Evolutionary conservation across 164 flowering plant genomes (phyloP).

Genomic region (Buxus sempervirens): DNA sequence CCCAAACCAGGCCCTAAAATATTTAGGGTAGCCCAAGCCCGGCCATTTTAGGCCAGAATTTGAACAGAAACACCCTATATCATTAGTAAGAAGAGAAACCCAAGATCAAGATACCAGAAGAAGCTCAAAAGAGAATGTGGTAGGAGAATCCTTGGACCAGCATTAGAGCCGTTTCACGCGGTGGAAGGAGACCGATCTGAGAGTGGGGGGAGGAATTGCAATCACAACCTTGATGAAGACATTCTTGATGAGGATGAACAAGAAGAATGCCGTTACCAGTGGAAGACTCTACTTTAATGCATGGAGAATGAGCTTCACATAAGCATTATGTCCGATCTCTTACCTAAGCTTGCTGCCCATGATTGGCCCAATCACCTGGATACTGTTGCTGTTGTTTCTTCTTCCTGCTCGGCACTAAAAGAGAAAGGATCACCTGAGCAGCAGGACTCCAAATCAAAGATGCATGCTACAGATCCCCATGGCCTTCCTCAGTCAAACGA

Average conservation of each 20-base stretch:
- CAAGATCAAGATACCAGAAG: not conserved
- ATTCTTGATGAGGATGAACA: constrained; percentile 50
- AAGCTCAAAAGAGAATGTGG: not conserved
- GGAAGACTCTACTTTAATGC: constrained; percentile 69
- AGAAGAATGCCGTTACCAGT: constrained; percentile 83
- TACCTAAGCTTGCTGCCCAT: constrained; percentile 59
- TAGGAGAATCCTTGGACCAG: constrained; percentile 35
- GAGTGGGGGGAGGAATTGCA: constrained; percentile 91
- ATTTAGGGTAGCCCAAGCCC: too few relatives aligned
- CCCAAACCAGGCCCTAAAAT: too few relatives aligned
- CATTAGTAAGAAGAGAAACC: not conserved
- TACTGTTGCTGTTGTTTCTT: too few relatives aligned
- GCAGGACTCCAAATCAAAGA: too few relatives aligned
- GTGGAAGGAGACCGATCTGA: constrained; percentile 76
- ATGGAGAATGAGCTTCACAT: constrained; percentile 86
- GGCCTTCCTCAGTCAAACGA: too few relatives aligned
- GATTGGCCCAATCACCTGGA: not conserved
- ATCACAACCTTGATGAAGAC: constrained; percentile 60
- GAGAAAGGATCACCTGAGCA: too few relatives aligned
- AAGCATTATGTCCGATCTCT: constrained; percentile 78
- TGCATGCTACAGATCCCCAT: too few relatives aligned
- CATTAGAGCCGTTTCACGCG: constrained; percentile 85
- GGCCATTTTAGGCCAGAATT: too few relatives aligned
- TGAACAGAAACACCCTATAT: not conserved
- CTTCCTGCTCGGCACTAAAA: too few relatives aligned